Evolutionary conservation across 345 rosid genomes (phyloP), one percentile per base, ranked within the genome.

Genomic region (Hibiscus syriacus): DNA sequence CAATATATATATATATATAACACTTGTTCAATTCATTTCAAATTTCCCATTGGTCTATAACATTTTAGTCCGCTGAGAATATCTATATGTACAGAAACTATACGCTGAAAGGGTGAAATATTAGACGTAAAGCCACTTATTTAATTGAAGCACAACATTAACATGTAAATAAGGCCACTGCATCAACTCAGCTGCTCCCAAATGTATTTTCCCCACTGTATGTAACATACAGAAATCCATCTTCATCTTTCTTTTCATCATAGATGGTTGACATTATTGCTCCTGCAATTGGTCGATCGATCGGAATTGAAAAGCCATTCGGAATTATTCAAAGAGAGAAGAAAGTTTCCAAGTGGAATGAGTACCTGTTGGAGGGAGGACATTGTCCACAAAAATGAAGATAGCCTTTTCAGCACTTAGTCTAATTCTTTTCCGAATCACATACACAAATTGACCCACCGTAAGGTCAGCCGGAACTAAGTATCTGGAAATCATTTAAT

Each of bases 171-270:
- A 50, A 30, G 59, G 14, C 38, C 53, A 55, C 11, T 22, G 67
- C 61, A 50, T 55, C 38, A 59, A 6, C 17, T 41, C 55, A 19
- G 23, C 25, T 26, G 20, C 60, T 34, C 64, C 97, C 97, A 57
- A 90, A 90, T 22, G 92, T 85, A 79, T 90, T 90, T 74, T 88
- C 96, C 16, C 97, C 96, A 27, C 92, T 88, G 83, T 90, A 90
- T 19, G 92, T 83, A 58, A 88, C 86, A 58, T 90, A 88, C 48
- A 90, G 86, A 77, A 90, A 90, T 39, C 92, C 97, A 49, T 90
- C 97, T 57, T 79, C 91, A 55, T 90, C 95, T 72, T 85, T 86
- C 77, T 90, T 87, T 63, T 90, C 92, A 49, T 86, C 91, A 11
- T 90, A 90, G 66, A 88, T 84, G 55, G 91, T 65, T 57, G 96